These are phyloP conservation scores for Terana coerulea DNA, from an alignment of 768 basidiomycete genomes.

Conservation along the genomic window DNA sequence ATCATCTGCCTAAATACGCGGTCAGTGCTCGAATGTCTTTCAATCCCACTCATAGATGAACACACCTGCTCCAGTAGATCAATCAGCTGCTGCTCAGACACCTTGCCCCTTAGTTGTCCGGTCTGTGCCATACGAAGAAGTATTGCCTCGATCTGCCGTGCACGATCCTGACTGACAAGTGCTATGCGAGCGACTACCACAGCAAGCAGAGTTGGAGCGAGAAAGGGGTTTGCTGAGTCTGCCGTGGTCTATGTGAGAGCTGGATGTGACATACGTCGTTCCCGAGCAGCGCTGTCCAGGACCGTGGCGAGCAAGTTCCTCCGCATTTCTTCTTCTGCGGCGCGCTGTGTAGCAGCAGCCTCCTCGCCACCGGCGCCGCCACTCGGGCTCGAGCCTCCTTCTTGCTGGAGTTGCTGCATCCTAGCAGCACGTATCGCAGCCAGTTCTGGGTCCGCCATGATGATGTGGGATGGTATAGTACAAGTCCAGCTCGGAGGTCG, in stretches of 20 bases:
- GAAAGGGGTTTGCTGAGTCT: background rate
- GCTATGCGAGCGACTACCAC: conserved; percentile 88
- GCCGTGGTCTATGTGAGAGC: background rate
- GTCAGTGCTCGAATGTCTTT: too few relatives aligned
- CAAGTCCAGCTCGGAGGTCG: background rate
- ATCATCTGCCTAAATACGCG: conserved; percentile 38
- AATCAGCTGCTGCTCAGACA: conserved; percentile 80
- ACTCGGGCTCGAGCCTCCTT: background rate
- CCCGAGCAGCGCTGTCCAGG: conserved; percentile 73
- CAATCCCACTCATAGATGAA: background rate
- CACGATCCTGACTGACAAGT: conserved; percentile 79
- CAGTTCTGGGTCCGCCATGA: conserved; percentile 36
- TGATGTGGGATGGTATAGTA: background rate
- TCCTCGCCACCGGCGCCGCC: conserved; percentile 14
- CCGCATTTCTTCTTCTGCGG: conserved; percentile 72
- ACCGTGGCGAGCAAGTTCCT: conserved; percentile 76
- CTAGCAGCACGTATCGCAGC: conserved; percentile 43
- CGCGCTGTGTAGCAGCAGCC: conserved; percentile 33
- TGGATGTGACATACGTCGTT: conserved; percentile 55
- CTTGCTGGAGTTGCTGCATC: conserved; percentile 36
- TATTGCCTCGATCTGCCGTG: conserved; percentile 75
- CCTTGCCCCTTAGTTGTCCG: conserved; percentile 73
- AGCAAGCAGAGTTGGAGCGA: background rate
- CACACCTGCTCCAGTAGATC: conserved; percentile 80
- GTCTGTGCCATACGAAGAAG: conserved; percentile 80